Evolutionary conservation across 371 early-diverging fungal species (phyloP).

Genomic region (Syncephalastrum racemosum): DNA sequence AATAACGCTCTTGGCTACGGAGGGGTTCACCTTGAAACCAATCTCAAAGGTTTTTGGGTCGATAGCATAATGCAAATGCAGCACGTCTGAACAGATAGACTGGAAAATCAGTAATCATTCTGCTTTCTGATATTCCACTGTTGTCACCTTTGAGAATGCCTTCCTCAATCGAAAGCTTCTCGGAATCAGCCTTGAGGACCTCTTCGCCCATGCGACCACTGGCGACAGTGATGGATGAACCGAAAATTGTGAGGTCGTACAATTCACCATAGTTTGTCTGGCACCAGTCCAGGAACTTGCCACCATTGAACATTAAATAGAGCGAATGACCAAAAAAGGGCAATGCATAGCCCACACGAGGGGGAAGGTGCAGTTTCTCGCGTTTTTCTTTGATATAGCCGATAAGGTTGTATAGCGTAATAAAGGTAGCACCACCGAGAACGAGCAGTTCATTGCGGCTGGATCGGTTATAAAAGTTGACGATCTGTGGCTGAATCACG

Average conservation of each 20-base stretch:
- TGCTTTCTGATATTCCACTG: not conserved
- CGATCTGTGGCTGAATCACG: no score
- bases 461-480: slow-evolving; percentile 20
- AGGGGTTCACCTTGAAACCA: slow-evolving; percentile 29
- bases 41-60: slow-evolving; percentile 25
- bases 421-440: slow-evolving; percentile 27
- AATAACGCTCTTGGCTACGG: slow-evolving; percentile 23
- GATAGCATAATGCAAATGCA: slow-evolving; percentile 33
- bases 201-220: slow-evolving; percentile 31
- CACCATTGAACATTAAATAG: slow-evolving; percentile 19
- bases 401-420: slow-evolving; percentile 25
- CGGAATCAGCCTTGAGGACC: slow-evolving; percentile 22
- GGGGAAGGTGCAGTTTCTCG: slow-evolving; percentile 28
- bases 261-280: slow-evolving; percentile 32
- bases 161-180: slow-evolving; percentile 27
- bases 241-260: slow-evolving; percentile 23
- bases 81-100: slow-evolving; percentile 16
- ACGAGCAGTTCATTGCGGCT: slow-evolving; percentile 26
- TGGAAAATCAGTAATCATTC: not conserved
- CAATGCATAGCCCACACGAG: slow-evolving; percentile 29
- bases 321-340: slow-evolving; percentile 39
- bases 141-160: slow-evolving; percentile 30
- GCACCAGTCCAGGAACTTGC: slow-evolving; percentile 39
- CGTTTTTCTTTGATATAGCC: slow-evolving; percentile 22
- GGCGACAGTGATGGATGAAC: slow-evolving; percentile 24